A percentile compares a stretch with the other conserved stretches of the same genome.
Evolutionary conservation across 2,329 filamentous ascomycete species (phyloP).

Genomic region (Hawksworthiomyces lignivorus): DNA sequence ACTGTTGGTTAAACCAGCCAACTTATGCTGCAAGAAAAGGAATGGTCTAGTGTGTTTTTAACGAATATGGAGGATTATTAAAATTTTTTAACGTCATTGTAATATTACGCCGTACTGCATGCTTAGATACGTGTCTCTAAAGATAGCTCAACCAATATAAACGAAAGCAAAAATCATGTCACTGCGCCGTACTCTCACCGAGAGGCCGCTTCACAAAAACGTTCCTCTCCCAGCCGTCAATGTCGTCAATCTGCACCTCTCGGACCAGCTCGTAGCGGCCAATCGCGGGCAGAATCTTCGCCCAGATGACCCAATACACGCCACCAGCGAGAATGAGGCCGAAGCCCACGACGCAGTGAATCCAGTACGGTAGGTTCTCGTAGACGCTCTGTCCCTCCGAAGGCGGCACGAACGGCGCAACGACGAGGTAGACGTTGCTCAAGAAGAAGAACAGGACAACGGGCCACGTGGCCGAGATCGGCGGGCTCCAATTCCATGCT

Average conservation of each 20-base stretch:
- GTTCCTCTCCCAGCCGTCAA: slow-evolving; percentile 56
- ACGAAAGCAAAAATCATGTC: no score
- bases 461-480: slow-evolving; percentile 46
- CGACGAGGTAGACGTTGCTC: slow-evolving; percentile 53
- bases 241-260: slow-evolving; percentile 44
- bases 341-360: slow-evolving; percentile 50
- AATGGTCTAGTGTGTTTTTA: no score
- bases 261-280: slow-evolving; percentile 49
- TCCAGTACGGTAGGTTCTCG: slow-evolving; percentile 46
- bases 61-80: no score
- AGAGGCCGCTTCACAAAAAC: slow-evolving; percentile 40
- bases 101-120: no score
- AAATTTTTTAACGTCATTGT: no score
- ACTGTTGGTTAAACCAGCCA: no score
- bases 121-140: no score
- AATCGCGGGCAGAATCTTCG: slow-evolving; percentile 41
- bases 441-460: slow-evolving; percentile 51
- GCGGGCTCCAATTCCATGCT: slow-evolving; percentile 44
- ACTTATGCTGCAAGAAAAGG: no score
- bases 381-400: slow-evolving; percentile 45
- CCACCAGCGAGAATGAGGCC: slow-evolving; percentile 45
- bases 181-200: neutral
- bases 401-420: slow-evolving; percentile 52
- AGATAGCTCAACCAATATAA: no score
- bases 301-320: slow-evolving; percentile 51